Conservation (phyloP, 768 basidiomycete genomes). For the Suillus clintonianus region DNA sequence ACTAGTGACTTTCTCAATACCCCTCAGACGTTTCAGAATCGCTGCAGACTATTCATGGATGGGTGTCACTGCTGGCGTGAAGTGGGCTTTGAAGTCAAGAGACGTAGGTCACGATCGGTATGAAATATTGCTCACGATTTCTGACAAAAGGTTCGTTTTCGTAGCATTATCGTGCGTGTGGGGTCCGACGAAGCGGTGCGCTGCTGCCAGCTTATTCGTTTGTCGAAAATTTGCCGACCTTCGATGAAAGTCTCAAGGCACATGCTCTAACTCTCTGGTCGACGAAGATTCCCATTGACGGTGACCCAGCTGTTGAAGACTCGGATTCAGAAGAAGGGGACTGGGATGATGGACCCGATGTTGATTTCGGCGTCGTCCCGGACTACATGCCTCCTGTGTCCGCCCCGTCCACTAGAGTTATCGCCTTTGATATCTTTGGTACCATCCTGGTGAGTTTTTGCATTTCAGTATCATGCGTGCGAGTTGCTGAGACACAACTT, state of each 20-base stretch:
- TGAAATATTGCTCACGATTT: background rate
- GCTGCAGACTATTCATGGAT: slow-evolving; percentile 2
- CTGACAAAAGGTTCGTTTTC: background rate
- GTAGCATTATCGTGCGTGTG: background rate
- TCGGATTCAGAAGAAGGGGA: background rate
- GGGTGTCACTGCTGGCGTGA: background rate
- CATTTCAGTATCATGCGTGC: too few species aligned
- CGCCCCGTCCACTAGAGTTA: background rate
- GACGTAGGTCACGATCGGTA: background rate
- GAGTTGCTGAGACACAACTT: background rate
- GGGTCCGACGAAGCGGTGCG: background rate
- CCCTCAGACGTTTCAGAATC: background rate
- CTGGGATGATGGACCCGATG: slow-evolving; percentile 1
- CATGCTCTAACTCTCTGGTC: background rate
- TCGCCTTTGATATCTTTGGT: background rate
- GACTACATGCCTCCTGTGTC: background rate
- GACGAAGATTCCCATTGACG: background rate
- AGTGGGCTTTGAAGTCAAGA: background rate
- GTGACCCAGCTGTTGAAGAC: background rate
- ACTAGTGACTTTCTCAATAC: background rate
- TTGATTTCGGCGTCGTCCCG: background rate
- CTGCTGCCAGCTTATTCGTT: background rate
- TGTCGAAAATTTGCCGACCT: background rate
- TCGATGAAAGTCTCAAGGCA: background rate
- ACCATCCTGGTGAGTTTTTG: background rate